Conservation (phyloP, 192 early-diverging fungal genomes). For the Ambispora gerdemannii region DNA sequence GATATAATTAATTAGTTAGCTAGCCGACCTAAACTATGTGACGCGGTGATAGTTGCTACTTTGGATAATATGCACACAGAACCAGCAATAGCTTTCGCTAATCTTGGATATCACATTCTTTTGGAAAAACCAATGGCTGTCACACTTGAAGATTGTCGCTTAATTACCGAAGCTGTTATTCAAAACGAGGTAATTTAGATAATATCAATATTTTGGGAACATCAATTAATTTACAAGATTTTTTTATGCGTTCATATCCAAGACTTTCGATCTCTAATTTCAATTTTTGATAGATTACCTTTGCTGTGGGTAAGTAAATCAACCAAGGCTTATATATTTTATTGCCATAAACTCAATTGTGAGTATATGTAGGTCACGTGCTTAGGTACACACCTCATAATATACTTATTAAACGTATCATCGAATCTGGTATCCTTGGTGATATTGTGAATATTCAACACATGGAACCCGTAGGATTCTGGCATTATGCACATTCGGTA, state of each 20-base stretch:
- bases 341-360: too few species aligned
- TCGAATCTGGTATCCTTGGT: conserved; percentile 53
- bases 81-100: conserved; percentile 48
- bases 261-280: background rate
- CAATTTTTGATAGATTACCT: conserved; percentile 25
- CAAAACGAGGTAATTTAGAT: conserved; percentile 43
- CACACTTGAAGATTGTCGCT: conserved; percentile 46
- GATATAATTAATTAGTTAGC: conserved; percentile 30
- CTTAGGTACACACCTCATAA: conserved; percentile 62
- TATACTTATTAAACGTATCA: conserved; percentile 49
- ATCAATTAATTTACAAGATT: conserved; percentile 20
- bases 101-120: conserved; percentile 56
- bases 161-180: conserved; percentile 46
- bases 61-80: conserved; percentile 52
- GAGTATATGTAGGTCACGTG: conserved; percentile 46
- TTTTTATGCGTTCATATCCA: too few species aligned
- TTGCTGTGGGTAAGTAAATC: conserved; percentile 10
- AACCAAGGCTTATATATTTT: too few species aligned
- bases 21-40: conserved; percentile 42
- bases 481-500: conserved; percentile 63
- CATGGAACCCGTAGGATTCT: conserved; percentile 64
- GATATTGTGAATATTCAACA: conserved; percentile 63
- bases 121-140: conserved; percentile 69
- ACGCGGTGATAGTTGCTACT: conserved; percentile 49
- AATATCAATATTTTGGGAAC: conserved; percentile 28